Evolutionary conservation across 75 land plant genomes (phyloP).

Genomic region (Cryptomeria japonica): DNA sequence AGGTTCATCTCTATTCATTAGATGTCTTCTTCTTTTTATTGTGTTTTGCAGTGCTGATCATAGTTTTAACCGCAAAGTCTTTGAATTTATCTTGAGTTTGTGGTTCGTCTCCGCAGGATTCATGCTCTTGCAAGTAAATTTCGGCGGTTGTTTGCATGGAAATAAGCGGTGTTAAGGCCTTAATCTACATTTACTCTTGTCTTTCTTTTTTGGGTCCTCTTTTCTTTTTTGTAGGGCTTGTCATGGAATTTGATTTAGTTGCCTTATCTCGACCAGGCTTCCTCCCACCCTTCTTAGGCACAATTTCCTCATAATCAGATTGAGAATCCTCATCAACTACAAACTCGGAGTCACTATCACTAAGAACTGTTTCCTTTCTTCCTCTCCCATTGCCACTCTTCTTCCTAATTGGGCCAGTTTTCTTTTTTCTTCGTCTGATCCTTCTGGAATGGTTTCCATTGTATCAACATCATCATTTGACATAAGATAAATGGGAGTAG

Average conservation of each 20-base stretch:
- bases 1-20: constrained; percentile 31
- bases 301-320: constrained; percentile 10
- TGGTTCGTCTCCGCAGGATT: too few relatives aligned
- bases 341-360: constrained; percentile 14
- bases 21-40: neutral
- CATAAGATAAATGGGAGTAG: constrained; percentile 6
- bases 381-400: constrained; percentile 19
- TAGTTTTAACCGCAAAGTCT: neutral
- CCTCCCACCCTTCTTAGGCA: constrained; percentile 14
- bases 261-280: neutral
- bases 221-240: constrained; percentile 27
- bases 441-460: constrained; percentile 23
- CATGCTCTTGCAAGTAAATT: too few relatives aligned
- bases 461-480: constrained; percentile 31
- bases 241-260: constrained; percentile 16
- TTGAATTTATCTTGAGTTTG: too few relatives aligned
- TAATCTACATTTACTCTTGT: constrained; percentile 47
- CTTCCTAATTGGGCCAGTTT: constrained; percentile 3
- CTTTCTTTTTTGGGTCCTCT: constrained; percentile 29
- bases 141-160: too few relatives aligned
- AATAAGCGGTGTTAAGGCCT: too few relatives aligned
- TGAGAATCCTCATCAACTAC: constrained; percentile 3
- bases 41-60: neutral
- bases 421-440: constrained; percentile 17
- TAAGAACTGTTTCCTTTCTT: constrained; percentile 35